Conservation (phyloP, 331 rosid species). For the Rosa hybrid region DNA sequence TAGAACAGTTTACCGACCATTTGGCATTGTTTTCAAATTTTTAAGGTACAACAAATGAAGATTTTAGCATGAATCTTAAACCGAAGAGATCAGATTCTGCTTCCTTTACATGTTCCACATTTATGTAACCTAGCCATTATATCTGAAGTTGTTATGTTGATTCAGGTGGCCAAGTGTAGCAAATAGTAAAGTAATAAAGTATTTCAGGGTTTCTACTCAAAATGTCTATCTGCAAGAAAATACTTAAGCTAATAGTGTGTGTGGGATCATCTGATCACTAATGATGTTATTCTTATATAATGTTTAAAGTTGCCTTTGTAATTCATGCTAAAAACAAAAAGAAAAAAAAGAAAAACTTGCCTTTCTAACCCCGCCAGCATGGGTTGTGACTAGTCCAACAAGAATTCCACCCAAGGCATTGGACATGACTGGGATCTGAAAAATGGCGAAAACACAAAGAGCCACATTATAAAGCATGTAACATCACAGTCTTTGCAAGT, state of each 20-base stretch:
- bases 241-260: constrained; percentile 1
- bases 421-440: constrained; percentile 84
- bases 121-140: not conserved
- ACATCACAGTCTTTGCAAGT: not conserved
- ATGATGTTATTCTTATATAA: constrained; percentile 8
- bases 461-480: not conserved
- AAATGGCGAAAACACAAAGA: constrained; percentile 15
- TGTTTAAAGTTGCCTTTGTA: constrained; percentile 65
- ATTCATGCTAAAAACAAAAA: constrained; percentile 6
- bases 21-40: not conserved
- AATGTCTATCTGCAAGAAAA: not conserved
- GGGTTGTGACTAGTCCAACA: constrained; percentile 85
- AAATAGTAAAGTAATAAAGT: not conserved
- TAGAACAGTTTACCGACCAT: not conserved
- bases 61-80: not conserved
- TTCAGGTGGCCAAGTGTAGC: constrained; percentile 2
- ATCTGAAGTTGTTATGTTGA: not conserved
- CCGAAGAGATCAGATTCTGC: not conserved
- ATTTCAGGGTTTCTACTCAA: not conserved
- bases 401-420: constrained; percentile 98
- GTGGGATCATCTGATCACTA: constrained; percentile 1
- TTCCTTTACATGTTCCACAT: not conserved
- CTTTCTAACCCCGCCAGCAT: constrained; percentile 99
- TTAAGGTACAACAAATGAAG: not conserved
- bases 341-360: constrained; percentile 33